Evolutionary conservation across 805 yeast species (phyloP), one percentile per base, ranked within the genome.

Genomic region (Ogataea ramenticola): DNA sequence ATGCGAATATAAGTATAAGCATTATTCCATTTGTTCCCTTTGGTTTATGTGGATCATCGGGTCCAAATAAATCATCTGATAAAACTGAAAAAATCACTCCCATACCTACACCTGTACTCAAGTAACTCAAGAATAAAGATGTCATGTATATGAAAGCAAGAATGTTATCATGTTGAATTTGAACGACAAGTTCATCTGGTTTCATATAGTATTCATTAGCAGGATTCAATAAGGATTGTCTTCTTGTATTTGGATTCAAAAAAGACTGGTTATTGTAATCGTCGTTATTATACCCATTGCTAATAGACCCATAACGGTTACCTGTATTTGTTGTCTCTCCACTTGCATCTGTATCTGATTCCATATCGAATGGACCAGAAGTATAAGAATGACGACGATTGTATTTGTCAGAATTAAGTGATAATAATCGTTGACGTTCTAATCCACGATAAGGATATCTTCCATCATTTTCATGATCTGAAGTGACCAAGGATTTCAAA

Each of bases 111-210:
- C 70, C 69, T 2, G 73, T 65, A 11, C 70, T 55, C 17, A 72
- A 52, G 1, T 71, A 53, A 3, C 81, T 62, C 8, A 71, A 33
- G 19, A 66, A 53, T 36, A 70, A 58, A 16, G 69, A 57, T 3
- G 70, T 48, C 32, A 71, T 48, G 22, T 75, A 74, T n/a, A 76
- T 49, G 36, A 74, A 68, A 1, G 72, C 53, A 29, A 75, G 45
- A 9, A 75, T 69, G 17, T 58, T 55, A 51, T 74, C 79, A 43
- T 74, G 71, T 16, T 62, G 64, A 4, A 53, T 41, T 38, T 54
- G 55, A 4, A 50, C 51, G 2, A 52, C 30, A 19, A 51, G 37
- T 27, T 52, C 53, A 37, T 51, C 41, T 26, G 50, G 30, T 38
- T 49, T 40, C 10, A 31, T 41, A 40, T 30, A 43, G 37, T n/a